Evolutionary conservation across 2,329 filamentous ascomycete genomes (phyloP).

Genomic region (Venturia carpophila): DNA sequence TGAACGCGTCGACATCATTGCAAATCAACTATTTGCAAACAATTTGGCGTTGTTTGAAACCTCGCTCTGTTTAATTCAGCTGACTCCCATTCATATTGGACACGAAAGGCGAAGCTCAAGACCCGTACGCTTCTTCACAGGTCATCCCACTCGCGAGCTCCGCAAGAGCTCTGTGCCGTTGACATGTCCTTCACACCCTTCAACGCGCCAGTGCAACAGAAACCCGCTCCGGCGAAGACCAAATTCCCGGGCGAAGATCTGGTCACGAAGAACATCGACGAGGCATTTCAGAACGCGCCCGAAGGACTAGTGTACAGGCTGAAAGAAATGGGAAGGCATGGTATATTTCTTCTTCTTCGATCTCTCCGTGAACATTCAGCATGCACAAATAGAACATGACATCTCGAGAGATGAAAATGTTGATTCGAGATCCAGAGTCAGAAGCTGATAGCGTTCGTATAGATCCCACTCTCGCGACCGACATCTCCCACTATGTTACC

Average conservation of each 20-base stretch:
- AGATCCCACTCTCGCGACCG: constrained; percentile 12
- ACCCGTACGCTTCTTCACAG: background rate
- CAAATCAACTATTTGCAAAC: constrained; percentile 49
- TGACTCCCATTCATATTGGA: background rate
- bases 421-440: too few species aligned
- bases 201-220: constrained; percentile 8
- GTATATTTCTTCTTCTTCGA: constrained; percentile 3
- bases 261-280: background rate
- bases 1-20: background rate
- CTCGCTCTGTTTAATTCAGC: background rate
- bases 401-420: background rate
- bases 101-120: background rate
- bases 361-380: too few species aligned
- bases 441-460: background rate
- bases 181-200: constrained; percentile 12
- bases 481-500: constrained; percentile 11
- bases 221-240: background rate
- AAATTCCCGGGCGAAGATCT: background rate
- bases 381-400: background rate
- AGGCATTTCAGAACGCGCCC: constrained; percentile 15
- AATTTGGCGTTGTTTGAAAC: background rate
- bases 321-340: background rate
- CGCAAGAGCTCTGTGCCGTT: background rate
- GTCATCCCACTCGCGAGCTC: background rate
- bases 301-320: constrained; percentile 11